Base-by-base conservation (phyloP, 2,329 filamentous ascomycete genomes). In the Penicillium sp. region DNA sequence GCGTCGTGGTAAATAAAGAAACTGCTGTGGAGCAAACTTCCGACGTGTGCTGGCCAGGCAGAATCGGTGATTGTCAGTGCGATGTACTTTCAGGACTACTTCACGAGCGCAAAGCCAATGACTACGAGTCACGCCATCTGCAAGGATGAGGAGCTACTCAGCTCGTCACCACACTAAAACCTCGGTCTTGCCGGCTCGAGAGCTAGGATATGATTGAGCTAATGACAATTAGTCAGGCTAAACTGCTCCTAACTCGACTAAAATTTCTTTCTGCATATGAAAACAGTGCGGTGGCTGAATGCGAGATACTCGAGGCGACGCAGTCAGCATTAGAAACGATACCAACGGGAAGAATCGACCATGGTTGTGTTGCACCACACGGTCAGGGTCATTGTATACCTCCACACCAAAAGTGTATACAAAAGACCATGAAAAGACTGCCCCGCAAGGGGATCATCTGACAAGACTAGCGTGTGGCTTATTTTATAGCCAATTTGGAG, bases 301-400 rank as follows among this genome's bases (percentile, higher is more conserved):
- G 17, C 8, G 28, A 38, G 38, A n/a, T 17, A 35, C 13, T 56
- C 49, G 55, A 53, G 45, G 38, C 44, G n/a, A 45, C 56, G 49
- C 58, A 61, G 61, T 63, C 53, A 61, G 61, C 58, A 65, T 45
- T 54, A 12, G 50, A 59, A 59, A 22, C 45, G 24, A 49, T 49
- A 49, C 40, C 42, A 54, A 22, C 12, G 15, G 56, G 12, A 49
- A 53, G 40, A 47, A 44, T 15, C 19, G 26, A 37, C 45, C 38
- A 33, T 44, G 24, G 30, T 19, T 38, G 22, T 2, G 45, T 38
- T 44, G 24, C 47, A 63, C 61, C 53, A 54, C 45, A 8, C 49
- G 28, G 4, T 22, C 9, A 19, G 17, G 10, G 10, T 7, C 4
- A 19, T 51, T 51, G 49, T 35, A 35, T 51, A 51, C 49, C n/a